Conservation (phyloP, 768 basidiomycete genomes). For the Chiua virens region DNA sequence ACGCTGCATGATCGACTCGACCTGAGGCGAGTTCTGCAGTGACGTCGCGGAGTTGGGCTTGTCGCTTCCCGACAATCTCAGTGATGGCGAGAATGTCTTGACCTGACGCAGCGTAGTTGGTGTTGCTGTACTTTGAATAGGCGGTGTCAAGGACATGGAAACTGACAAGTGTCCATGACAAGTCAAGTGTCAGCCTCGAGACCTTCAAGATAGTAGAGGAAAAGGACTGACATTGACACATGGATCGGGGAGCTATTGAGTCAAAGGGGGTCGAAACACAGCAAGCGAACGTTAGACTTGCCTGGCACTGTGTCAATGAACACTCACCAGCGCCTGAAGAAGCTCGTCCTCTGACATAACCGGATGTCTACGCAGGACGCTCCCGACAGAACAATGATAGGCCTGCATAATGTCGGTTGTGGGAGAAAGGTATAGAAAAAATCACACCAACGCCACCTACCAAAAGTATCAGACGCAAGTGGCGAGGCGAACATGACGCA, state of each 20-base stretch:
- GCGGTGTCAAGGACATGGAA: slow-evolving; percentile 16
- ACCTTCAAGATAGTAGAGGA: no score
- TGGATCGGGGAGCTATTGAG: slow-evolving; percentile 14
- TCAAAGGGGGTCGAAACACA: background rate
- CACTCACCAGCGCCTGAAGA: slow-evolving; percentile 10
- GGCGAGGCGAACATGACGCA: slow-evolving; percentile 4
- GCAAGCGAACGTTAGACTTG: background rate
- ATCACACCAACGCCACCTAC: background rate
- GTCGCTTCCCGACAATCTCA: slow-evolving; percentile 14
- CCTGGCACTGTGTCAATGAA: background rate
- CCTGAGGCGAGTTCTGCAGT: slow-evolving; percentile 9
- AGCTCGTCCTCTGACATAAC: slow-evolving; percentile 13
- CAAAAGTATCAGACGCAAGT: background rate
- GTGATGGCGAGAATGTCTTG: slow-evolving; percentile 11
- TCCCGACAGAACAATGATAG: background rate
- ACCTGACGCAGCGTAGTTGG: slow-evolving; percentile 14
- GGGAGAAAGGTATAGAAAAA: background rate
- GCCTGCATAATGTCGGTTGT: slow-evolving; percentile 8
- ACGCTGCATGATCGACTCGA: slow-evolving; percentile 13
- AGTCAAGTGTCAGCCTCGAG: background rate
- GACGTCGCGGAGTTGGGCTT: slow-evolving; percentile 13
- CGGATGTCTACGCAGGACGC: slow-evolving; percentile 4
- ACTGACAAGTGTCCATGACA: slow-evolving; percentile 1
- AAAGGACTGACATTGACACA: slow-evolving; percentile 8
- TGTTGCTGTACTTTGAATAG: slow-evolving; percentile 13